Evolutionary conservation across 2,329 filamentous ascomycete species (phyloP), one percentile per base, ranked within the genome.

Genomic region (Mycosphaerella arachidis): DNA sequence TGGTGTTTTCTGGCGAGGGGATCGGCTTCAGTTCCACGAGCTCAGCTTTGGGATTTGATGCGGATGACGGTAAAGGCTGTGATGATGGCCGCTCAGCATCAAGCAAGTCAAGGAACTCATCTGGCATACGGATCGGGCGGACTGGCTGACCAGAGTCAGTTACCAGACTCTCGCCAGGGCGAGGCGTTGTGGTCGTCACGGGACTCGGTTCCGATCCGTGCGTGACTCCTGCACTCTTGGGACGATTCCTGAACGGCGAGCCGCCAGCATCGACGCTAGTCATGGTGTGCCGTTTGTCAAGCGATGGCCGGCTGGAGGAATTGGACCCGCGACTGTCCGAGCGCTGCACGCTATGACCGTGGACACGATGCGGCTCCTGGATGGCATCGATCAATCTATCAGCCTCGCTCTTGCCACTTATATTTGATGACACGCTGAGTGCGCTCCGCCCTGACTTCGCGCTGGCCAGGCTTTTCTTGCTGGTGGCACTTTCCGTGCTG

Each of bases 331-430:
- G 68, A 50, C 63, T 69, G 29, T 52, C 56, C 6, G 63, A 61
- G 10, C 62, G 60, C n/a, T 60, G 48, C 31, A 61, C 52, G 31
- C 59, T 63, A 18, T 59, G 66, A n/a, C 70, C 68, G 27, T 71
- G 68, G 18, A 73, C 67, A 24, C 64, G 57, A 55, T 79, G 73
- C 0, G 87, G 83, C 10, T 83, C 85, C 67, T 87, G 83, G 2
- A 91, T 88, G 2, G 87, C 88, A 68, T 90, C 83, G 27, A 91
- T 90, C 12, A 91, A 76, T 30, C 88, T 79, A 61, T 91, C 88
- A 0, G 88, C 86, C 65, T 90, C 86, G 66, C 84, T 86, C 67
- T 77, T 80, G 40, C 70, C 75, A 66, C 84, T 81, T 12, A 63
- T 68, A 7, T 58, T 61, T 1, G 72, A 74, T 0, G 67, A 59